Evolutionary conservation across 805 yeast genomes (phyloP).

Genomic region (Kluyveromyces siamensis): DNA sequence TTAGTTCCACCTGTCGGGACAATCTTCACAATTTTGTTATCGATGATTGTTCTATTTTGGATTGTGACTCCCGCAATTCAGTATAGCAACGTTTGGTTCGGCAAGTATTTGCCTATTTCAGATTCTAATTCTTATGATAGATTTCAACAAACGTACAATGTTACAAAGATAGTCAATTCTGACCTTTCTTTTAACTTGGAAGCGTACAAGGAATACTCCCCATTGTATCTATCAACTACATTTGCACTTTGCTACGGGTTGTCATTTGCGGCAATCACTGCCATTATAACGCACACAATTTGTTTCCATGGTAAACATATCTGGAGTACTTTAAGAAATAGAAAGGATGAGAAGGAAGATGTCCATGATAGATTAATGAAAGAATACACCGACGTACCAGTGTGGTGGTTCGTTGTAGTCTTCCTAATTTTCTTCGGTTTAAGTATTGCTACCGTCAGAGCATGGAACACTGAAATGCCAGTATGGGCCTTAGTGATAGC

Average conservation of each 20-base stretch:
- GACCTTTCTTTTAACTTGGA: conserved; percentile 35
- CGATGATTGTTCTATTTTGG: conserved; percentile 44
- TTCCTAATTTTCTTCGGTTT: conserved; percentile 39
- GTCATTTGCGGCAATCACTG: conserved; percentile 51
- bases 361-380: conserved; percentile 41
- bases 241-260: conserved; percentile 54
- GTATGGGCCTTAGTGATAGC: conserved; percentile 50
- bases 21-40: conserved; percentile 35
- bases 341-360: conserved; percentile 2
- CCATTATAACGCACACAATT: conserved; percentile 45
- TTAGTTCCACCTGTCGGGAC: conserved; percentile 52
- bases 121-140: conserved; percentile 43
- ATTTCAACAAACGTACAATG: conserved; percentile 41
- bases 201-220: conserved; percentile 51
- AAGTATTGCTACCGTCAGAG: conserved; percentile 32
- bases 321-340: conserved; percentile 30
- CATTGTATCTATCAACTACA: conserved; percentile 50
- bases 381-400: conserved; percentile 51
- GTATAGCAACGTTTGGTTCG: conserved; percentile 48
- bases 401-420: conserved; percentile 47
- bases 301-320: conserved; percentile 48
- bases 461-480: conserved; percentile 34
- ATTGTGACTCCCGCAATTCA: conserved; percentile 45
- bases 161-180: conserved; percentile 37
- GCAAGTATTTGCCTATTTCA: conserved; percentile 51